Evolutionary conservation across 2,329 filamentous ascomycete species (phyloP), one percentile per base, ranked within the genome.

Genomic region (Xylaria sp.): DNA sequence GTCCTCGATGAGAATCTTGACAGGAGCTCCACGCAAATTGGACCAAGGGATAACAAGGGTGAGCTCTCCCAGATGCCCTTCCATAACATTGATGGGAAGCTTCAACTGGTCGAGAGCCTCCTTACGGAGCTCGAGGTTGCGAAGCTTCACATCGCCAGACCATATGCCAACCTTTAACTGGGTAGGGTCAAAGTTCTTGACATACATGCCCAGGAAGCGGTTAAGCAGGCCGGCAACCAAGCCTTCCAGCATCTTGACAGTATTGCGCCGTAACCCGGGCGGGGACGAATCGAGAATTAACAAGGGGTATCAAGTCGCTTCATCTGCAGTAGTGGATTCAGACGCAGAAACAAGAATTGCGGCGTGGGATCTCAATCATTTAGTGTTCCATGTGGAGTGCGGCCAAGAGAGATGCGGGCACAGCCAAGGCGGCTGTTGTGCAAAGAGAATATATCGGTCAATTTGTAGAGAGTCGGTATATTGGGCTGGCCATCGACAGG

Each of bases 131-230:
- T 99, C 90, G 54, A 99, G 87, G 67, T 99, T 88, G 56, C 88
- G 87, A 42, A 99, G 82, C 76, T 96, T 96, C 68, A 99, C 94
- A 78, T 99, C 94, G 66, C 95, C 94, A 19, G 91, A 96, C 94
- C 93, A 99, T 68, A 99, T 99, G 60, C 95, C 94, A 60, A 99
- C 92, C 72, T 99, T 99, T 63, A 99, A 83, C 78, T 99, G 94
- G 68, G 91, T 89, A 50, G 94, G 91, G 74, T 99, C 94, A 72
- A 99, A 99, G 76, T 99, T 97, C 83, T 96, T 92, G 75, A 99
- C 93, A 75, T 99, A 99, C 89, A 97, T 96, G 82, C 94, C 95
- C 85, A 99, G 78, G 77, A 99, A 97, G 79, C 95, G 90, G 80
- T 99, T 99, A 67, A 99, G 88, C 80, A 99, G 82, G 76, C 93